Evolutionary conservation across 768 basidiomycete genomes (phyloP).

Genomic region (Mycena indigotica): DNA sequence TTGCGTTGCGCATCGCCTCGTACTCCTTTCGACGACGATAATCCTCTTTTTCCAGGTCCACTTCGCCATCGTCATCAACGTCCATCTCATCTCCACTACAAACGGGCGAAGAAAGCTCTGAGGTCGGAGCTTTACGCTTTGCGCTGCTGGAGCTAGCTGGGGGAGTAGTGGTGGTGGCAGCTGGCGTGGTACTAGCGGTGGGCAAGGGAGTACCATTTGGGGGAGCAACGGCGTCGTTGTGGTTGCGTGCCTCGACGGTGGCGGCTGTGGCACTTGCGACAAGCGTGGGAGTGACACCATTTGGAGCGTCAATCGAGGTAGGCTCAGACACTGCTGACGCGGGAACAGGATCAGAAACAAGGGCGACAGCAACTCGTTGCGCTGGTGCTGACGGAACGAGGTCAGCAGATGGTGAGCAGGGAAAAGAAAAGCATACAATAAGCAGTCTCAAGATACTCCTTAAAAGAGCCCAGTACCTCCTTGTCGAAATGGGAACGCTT

Average conservation of each 20-base stretch:
- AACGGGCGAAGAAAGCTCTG: background rate
- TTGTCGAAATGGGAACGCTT: background rate
- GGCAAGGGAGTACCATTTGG: no score
- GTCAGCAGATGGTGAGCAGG: background rate
- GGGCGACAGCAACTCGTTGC: background rate
- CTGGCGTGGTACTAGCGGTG: background rate
- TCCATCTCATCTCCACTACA: background rate
- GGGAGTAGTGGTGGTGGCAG: background rate
- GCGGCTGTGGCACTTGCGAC: no score
- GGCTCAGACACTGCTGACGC: no score
- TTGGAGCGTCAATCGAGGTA: no score
- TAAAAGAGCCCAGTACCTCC: background rate
- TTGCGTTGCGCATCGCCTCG: background rate
- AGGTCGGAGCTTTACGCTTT: background rate
- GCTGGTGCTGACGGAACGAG: background rate
- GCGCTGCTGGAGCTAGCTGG: background rate
- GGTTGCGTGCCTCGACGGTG: no score
- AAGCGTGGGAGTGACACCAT: no score
- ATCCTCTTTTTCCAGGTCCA: no score
- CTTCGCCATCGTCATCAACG: background rate
- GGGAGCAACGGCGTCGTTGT: no score
- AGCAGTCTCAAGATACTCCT: background rate
- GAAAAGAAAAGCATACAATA: background rate
- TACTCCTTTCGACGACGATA: background rate
- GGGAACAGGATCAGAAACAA: background rate